Evolutionary conservation across 306 rosid species (phyloP), one percentile per base, ranked within the genome.

Genomic region (Sechiopsis laciniata): DNA sequence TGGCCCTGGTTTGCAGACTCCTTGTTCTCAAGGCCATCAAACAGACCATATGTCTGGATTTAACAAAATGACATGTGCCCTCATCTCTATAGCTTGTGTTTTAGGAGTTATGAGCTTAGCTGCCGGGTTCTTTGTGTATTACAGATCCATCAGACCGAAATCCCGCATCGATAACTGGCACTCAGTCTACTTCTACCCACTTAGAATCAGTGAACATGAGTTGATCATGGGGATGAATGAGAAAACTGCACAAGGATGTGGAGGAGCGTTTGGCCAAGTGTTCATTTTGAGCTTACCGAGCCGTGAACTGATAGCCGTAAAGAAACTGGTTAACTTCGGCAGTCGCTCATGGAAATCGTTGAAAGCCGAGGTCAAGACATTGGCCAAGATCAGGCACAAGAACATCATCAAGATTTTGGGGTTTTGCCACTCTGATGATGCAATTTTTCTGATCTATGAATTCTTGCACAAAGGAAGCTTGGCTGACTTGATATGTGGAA

Each of bases 341-440:
- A 82, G 80, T 78, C 90, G 79, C 75, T 86, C 95, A 16, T 87
- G 87, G 14, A 94, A 86, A 76, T 75, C 87, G 60, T 78, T 91
- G 86, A 94, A 94, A 82, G 75, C 79, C 66, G 97, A 91, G 83
- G 86, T 94, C 65, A 88, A 91, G 88, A 94, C 92, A 10, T 71
- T 91, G 79, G 99, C 96, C 7, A 91, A 89, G 80, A 94, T 91
- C 76, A 94, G 99, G 88, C 97, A 94, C 24, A 90, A 91, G 81
- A 91, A 87, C 74, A 72, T 94, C 40, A 89, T 81, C 13, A 94
- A 94, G 71, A 86, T 94, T 74, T 86, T 94, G 48, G 99, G 99
- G 66, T 94, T 87, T 75, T 90, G 97, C 74, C 85, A 86, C 75
- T 94, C 96, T 14, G 95, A 89, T 76, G 96, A 91, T 78, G 85